Base-by-base conservation (phyloP, 83 land plant species). In the Diphasiastrum complanatum region DNA sequence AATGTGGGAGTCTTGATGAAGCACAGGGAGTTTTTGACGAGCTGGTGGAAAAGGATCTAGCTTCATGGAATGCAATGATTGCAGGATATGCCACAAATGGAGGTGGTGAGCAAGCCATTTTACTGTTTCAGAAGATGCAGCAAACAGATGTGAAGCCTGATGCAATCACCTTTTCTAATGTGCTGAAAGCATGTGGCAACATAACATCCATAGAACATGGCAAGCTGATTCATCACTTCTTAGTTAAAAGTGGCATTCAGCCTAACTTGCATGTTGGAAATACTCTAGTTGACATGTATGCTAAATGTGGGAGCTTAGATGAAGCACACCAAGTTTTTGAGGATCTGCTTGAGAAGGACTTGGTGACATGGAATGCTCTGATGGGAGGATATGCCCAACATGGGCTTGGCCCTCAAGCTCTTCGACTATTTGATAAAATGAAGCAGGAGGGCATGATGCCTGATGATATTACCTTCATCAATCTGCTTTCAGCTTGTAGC, bases 1-100 rank as follows among this genome's bases (percentile, higher is more conserved):
- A 69, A 50, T 64, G 73, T 64, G 78, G 73, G 19, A 75, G 45
- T 31, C 73, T 75, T n/a, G 62, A 50, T 27, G 78, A 68, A 64
- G 67, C 68, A 16, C 14, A 33, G 0, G 33, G 32, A 19, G 18
- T 68, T 10, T 69, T 75, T 43, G 51, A 31, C 25, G 49, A 36
- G 12, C 54, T 75, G 64, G 36, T 60, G 0, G 4, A 53, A 32
- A 49, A 33, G 2, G 65, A 75, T 43, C 23, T 60, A n/a, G 51
- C 63, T 0, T 69, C 78, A 6, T 75, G 60, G 58, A 64, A 64
- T 61, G 47, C 78, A 19, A 64, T 75, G 38, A 69, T 75, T 40
- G 40, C 64, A 22, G 73, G 67, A 18, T 48, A 48, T 48, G 6
- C 20, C 6, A 6, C 10, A 19, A 5, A 14, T 11, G 51, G 51